Conservation (phyloP, 129 eudicot species). For the Escallonia rubra region DNA sequence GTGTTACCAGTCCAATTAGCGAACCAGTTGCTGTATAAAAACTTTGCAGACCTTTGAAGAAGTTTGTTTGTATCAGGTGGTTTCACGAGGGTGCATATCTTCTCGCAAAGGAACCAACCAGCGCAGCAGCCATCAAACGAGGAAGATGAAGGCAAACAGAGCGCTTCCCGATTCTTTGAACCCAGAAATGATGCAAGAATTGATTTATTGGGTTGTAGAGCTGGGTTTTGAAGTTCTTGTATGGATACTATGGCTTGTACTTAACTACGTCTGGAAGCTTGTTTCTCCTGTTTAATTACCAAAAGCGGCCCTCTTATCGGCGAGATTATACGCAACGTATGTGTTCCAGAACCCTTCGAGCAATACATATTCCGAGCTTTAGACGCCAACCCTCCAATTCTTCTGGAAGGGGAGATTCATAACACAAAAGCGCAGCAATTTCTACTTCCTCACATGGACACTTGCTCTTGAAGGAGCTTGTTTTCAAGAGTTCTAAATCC, state of each 20-base stretch:
- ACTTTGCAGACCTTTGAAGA: slow-evolving; percentile 1
- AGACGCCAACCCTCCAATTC: no score
- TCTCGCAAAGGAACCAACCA: background rate
- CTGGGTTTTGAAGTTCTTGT: background rate
- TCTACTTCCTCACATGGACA: no score
- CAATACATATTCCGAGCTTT: no score
- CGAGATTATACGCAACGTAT: no score
- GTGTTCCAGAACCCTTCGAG: no score
- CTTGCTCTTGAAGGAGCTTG: no score
- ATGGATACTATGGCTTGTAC: background rate
- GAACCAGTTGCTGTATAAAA: slow-evolving; percentile 18
- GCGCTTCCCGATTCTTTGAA: background rate
- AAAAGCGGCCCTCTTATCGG: no score
- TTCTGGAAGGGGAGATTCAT: no score
- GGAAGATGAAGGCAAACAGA: background rate
- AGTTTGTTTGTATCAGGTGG: slow-evolving; percentile 8
- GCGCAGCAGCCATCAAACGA: background rate
- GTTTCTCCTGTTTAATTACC: background rate
- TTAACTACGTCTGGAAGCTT: background rate
- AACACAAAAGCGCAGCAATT: no score
- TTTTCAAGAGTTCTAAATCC: no score
- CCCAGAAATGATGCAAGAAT: background rate
- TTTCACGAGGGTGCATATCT: background rate
- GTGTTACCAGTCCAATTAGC: slow-evolving; percentile 4
- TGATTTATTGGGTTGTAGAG: background rate